Conservation (phyloP, 371 early-diverging fungal species). For the Rhizopus stolonifer region DNA sequence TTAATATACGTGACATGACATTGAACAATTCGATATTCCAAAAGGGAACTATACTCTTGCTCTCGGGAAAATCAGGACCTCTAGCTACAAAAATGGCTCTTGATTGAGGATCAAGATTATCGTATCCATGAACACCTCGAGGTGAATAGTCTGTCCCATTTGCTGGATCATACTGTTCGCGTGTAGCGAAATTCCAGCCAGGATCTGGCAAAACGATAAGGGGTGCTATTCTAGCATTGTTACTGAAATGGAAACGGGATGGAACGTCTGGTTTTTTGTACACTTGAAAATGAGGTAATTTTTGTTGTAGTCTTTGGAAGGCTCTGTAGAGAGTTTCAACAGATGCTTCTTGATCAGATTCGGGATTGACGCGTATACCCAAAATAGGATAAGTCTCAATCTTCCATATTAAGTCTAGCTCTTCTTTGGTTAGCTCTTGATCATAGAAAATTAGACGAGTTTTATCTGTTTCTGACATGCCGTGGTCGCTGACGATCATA, state of each 20-base stretch:
- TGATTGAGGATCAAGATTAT: conserved; percentile 75
- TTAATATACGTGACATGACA: conserved; percentile 40
- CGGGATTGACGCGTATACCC: conserved; percentile 45
- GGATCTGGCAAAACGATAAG: conserved; percentile 71
- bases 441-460: conserved; percentile 71
- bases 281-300: conserved; percentile 54
- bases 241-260: conserved; percentile 53
- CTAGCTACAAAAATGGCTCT: conserved; percentile 85
- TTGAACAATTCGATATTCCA: conserved; percentile 46
- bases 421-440: conserved; percentile 48
- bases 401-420: conserved; percentile 30
- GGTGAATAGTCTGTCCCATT: conserved; percentile 26
- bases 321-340: conserved; percentile 37
- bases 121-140: conserved; percentile 87
- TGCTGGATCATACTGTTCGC: conserved; percentile 33
- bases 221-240: conserved; percentile 69
- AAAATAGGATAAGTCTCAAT: conserved; percentile 35
- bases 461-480: conserved; percentile 73
- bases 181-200: conserved; percentile 61
- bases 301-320: conserved; percentile 26
- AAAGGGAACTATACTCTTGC: conserved; percentile 28
- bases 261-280: conserved; percentile 70
- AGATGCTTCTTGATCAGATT: conserved; percentile 18
- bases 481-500: conserved; percentile 91
- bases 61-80: conserved; percentile 69